Percentiles rank a stretch among this genome's conserved stretches.
phyloP scores from a whole-genome alignment of 164 flowering plant genomes.

The Liriodendron chinense region DNA sequence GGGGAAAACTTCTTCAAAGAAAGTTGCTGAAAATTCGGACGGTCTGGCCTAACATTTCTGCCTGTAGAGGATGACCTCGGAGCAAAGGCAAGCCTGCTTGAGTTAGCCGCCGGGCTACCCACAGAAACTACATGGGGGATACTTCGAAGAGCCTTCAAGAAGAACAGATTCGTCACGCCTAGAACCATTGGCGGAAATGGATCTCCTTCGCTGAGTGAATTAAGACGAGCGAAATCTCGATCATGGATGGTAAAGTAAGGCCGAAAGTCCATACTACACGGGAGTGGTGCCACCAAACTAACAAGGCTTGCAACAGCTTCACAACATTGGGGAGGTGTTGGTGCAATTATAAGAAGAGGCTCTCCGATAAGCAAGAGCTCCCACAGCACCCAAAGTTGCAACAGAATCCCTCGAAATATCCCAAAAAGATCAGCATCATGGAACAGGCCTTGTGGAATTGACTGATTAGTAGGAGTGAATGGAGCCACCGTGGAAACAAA shows the following conservation, averaged over 20 bases:
- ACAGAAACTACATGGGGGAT: conserved; percentile 91
- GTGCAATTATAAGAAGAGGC: conserved; percentile 88
- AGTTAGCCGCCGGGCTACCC: conserved; percentile 68
- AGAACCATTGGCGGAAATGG: conserved; percentile 82
- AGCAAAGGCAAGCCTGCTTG: conserved; percentile 41
- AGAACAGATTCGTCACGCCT: conserved; percentile 97
- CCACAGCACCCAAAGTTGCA: conserved; percentile 95
- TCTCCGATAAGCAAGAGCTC: conserved; percentile 90
- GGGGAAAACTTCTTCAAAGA: conserved; percentile 84
- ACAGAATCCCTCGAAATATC: conserved; percentile 61
- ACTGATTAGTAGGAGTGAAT: conserved; percentile 72
- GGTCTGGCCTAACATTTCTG: conserved; percentile 44
- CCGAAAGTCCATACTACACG: conserved; percentile 82
- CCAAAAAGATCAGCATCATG: conserved; percentile 95
- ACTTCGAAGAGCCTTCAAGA: conserved; percentile 80
- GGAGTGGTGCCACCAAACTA: conserved; percentile 89
- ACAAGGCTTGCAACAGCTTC: conserved; percentile 97
- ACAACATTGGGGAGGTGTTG: conserved; percentile 94
- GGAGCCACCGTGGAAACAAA: conserved; percentile 67
- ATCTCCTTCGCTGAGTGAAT: conserved; percentile 72
- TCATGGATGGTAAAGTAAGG: conserved; percentile 98
- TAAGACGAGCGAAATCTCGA: conserved; percentile 72
- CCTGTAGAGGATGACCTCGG: conserved; percentile 46
- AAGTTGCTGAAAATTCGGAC: conserved; percentile 56
- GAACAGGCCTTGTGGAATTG: conserved; percentile 85